A percentile compares a stretch with the other conserved stretches of the same genome.
Evolutionary conservation across 208 protist species (phyloP).

Genomic region (Trypanosoma cruzi): DNA sequence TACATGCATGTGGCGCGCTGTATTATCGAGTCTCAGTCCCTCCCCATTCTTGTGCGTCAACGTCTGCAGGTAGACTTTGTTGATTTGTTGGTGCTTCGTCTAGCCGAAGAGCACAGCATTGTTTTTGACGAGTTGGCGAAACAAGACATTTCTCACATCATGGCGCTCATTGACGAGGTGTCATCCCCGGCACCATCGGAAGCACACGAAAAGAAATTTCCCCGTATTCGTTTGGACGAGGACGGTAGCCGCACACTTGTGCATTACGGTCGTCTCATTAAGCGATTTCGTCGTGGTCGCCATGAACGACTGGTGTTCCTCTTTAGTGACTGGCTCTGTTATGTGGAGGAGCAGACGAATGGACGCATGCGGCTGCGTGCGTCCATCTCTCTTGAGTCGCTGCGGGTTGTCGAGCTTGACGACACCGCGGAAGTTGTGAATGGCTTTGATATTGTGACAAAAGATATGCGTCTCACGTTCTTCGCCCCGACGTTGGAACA

Average conservation of each 20-base stretch:
- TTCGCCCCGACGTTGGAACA: constrained; percentile 68
- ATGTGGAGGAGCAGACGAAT: constrained; percentile 75
- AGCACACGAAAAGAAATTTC: constrained; percentile 16
- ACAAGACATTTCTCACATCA: constrained; percentile 57
- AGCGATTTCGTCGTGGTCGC: constrained; percentile 59
- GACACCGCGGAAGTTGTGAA: constrained; percentile 39
- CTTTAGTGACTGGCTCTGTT: constrained; percentile 84
- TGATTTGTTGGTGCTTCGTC: constrained; percentile 37
- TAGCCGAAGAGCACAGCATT: constrained; percentile 57
- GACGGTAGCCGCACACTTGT: constrained; percentile 53
- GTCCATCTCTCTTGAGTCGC: constrained; percentile 50
- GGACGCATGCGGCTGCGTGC: constrained; percentile 66
- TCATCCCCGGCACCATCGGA: background rate
- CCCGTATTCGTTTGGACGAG: constrained; percentile 10
- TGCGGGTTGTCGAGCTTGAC: constrained; percentile 52
- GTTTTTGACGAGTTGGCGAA: constrained; percentile 61
- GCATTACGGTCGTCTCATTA: constrained; percentile 70
- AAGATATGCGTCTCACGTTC: constrained; percentile 53
- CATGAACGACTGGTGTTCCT: constrained; percentile 82
- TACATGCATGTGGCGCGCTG: constrained; percentile 73
- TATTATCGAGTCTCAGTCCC: constrained; percentile 54
- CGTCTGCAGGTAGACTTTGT: constrained; percentile 57
- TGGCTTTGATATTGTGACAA: constrained; percentile 61
- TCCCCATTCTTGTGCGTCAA: constrained; percentile 34
- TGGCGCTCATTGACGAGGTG: constrained; percentile 55